phyloP scores from a whole-genome alignment of 2,329 filamentous ascomycete genomes.

The Trichoderma cornu-damae region DNA sequence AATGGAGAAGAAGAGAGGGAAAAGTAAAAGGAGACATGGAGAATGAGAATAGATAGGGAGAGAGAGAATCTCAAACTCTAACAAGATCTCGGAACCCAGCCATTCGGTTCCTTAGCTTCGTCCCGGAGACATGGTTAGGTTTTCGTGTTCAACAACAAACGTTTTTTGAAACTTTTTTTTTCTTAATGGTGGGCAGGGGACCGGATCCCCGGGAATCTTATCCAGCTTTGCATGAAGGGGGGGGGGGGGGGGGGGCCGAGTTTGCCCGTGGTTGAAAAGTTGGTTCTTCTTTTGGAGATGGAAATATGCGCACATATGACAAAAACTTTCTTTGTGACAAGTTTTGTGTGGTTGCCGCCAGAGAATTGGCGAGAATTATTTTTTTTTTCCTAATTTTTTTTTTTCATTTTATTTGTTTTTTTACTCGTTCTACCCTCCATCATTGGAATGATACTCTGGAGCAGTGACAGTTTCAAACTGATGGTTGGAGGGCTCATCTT shows the following conservation, averaged over 20 bases:
- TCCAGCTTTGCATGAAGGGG: background rate
- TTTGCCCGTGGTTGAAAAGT: no score
- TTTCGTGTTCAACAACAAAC: no score
- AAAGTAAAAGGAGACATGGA: no score
- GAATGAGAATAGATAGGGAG: no score
- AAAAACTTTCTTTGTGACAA: background rate
- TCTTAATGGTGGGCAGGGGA: background rate
- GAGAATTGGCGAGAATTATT: no score
- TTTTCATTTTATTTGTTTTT: no score
- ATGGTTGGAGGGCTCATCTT: background rate
- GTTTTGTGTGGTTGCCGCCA: background rate
- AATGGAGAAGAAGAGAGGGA: no score
- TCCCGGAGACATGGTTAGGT: background rate
- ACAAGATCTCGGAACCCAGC: background rate
- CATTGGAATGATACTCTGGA: background rate
- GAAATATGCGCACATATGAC: background rate
- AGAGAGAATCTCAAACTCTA: no score
- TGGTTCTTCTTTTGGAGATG: background rate
- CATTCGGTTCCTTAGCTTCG: background rate
- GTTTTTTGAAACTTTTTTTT: no score
- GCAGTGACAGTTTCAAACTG: background rate
- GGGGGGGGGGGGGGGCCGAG: no score
- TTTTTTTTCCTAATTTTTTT: no score
- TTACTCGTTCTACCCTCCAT: background rate
- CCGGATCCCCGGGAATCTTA: conserved; percentile 5